Evolutionary conservation across 2,329 filamentous ascomycete species (phyloP), one percentile per base, ranked within the genome.

Genomic region (Xylariaceae sp.): DNA sequence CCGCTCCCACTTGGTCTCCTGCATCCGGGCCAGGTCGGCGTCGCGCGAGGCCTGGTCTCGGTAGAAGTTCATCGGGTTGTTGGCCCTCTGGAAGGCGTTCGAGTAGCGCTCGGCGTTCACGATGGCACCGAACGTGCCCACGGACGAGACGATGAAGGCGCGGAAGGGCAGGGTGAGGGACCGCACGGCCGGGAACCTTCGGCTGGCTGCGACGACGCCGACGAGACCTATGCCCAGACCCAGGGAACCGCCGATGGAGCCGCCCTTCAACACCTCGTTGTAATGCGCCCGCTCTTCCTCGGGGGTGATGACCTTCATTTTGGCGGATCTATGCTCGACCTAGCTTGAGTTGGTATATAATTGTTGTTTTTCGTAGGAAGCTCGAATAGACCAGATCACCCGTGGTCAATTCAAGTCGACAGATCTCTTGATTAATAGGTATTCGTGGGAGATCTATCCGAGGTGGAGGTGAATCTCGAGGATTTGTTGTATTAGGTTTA

Each of bases 291-390:
- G 63, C 68, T 96, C 89, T 69, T 96, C 87, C 77, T 96, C 88
- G 63, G 90, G 88, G 55, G 85, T 94, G 61, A 97, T 76, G 60
- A 97, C 73, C 83, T 96, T 97, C 92, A 97, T 98, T 48, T 35
- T 73, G 65, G 54, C 50, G 51, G 50, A 45, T n/a, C n/a, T n/a
- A n/a, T n/a, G n/a, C n/a, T n/a, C n/a, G n/a, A n/a, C n/a, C n/a
- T n/a, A n/a, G n/a, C n/a, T n/a, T n/a, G n/a, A n/a, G n/a, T n/a
- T n/a, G n/a, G n/a, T n/a, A n/a, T n/a, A n/a, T n/a, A n/a, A n/a
- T n/a, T n/a, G n/a, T n/a, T n/a, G n/a, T n/a, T n/a, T n/a, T 24
- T 24, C 21, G 21, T 24, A 24, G 21, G 21, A 24, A 11, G 11
- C 26, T 24, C 6, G 21, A 11, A 7, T 24, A 11, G 21, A 24